These are phyloP conservation scores for Eucalyptus leucophloia DNA, from an alignment of 345 rosid species.

Conservation along the genomic window DNA sequence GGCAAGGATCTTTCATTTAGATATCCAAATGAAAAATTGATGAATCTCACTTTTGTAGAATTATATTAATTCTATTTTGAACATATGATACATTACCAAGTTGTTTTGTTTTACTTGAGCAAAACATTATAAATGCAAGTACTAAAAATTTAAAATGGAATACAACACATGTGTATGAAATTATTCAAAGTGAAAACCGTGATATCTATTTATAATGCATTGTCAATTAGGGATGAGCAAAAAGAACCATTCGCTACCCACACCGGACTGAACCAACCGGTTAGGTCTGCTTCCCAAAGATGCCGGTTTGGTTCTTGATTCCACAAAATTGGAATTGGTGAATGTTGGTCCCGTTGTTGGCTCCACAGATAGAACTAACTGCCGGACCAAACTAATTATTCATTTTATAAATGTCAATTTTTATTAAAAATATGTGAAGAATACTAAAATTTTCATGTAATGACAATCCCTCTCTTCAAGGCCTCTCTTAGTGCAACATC, in stretches of 20 bases:
- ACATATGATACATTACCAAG: neutral
- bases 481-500: too few species aligned
- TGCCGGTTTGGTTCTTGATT: too few species aligned
- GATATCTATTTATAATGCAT: neutral
- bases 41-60: neutral
- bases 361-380: rapidly evolving
- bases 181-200: neutral
- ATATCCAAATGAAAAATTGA: neutral
- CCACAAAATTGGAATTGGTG: too few species aligned
- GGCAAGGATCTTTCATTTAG: neutral
- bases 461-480: too few species aligned
- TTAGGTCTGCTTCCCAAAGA: too few species aligned
- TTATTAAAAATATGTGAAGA: too few species aligned
- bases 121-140: neutral
- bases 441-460: too few species aligned
- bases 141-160: neutral
- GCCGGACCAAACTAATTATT: too few species aligned
- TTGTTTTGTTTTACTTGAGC: neutral
- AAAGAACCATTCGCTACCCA: too few species aligned
- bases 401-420: too few species aligned
- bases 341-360: too few species aligned
- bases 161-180: neutral
- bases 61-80: neutral
- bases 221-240: neutral
- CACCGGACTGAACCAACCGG: rapidly evolving